Base-by-base conservation (phyloP, 1,139 yeast species). In the Kodamaea suecica region DNA sequence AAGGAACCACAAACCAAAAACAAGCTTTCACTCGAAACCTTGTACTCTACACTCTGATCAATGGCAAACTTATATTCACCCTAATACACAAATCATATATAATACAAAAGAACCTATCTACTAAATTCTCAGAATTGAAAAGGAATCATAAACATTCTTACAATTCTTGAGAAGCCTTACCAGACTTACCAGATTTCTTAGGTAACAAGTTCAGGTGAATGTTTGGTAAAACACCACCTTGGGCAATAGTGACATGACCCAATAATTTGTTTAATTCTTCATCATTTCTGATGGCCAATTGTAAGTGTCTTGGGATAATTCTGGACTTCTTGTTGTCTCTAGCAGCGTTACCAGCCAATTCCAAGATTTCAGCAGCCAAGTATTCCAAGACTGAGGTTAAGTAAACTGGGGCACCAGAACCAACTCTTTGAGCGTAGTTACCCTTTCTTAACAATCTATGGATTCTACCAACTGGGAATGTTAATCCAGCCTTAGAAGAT, bases 391-490 rank as follows among this genome's bases (percentile, higher is more conserved):
- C 97, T 33, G 97, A 95, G 50, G 97, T 92, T 55, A 90, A 76
- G 73, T 88, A 90, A 49, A 90, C 94, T 68, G 94, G 94, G 55
- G 95, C 95, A 78, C 96, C 97, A 52, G 97, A 90, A 80, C 97
- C 97, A 58, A 90, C 84, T 79, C 97, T 85, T 77, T 90, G 97
- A 57, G 97, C 97, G 75, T 90, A 90, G 82, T 90, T 90, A 62
- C 97, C 97, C 74, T 85, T 88, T 80, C 95, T 86, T 60, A 90
- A 76, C 59, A 88, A 79, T 77, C 97, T 83, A 79, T 90, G 97
- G 52, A 90, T 94, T 83, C 97, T 92, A 71, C 97, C 97, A 55
- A 92, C 97, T 73, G 97, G 97, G 95, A 92, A 90, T 57, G 95
- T 86, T 66, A 90, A 81, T 68, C 97, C 97, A 63, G 97, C 97